Evolutionary conservation across 495 filamentous ascomycete genomes (phyloP).

Genomic region (Aspergillus bridgeri): DNA sequence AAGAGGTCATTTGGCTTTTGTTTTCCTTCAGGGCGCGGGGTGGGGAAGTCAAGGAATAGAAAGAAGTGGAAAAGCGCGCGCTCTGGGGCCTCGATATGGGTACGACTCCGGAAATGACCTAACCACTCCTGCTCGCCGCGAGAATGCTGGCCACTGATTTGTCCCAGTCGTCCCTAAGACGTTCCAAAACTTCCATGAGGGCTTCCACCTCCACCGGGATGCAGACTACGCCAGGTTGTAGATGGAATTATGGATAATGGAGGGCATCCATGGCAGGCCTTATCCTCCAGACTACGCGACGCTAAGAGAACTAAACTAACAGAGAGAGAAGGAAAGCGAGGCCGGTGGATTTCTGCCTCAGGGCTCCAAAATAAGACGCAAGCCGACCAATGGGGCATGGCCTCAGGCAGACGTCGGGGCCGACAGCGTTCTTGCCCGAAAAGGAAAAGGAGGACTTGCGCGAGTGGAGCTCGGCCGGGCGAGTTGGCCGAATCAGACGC

Average conservation of each 20-base stretch:
- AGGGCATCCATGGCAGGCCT: too few relatives aligned
- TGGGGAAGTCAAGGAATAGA: background rate
- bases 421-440: slow-evolving; percentile 9
- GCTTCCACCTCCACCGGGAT: background rate
- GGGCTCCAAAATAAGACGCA: slow-evolving; percentile 19
- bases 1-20: background rate
- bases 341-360: slow-evolving; percentile 11
- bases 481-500: slow-evolving; percentile 9
- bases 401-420: slow-evolving; percentile 15
- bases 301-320: too few relatives aligned
- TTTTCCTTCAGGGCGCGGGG: background rate
- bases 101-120: background rate
- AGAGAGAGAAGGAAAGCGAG: too few relatives aligned
- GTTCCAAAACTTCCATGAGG: background rate
- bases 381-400: slow-evolving; percentile 1
- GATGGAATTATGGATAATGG: too few relatives aligned
- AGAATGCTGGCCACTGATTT: background rate
- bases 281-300: background rate
- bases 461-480: background rate
- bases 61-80: background rate
- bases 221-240: background rate
- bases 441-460: slow-evolving; percentile 6
- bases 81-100: background rate
- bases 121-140: background rate
- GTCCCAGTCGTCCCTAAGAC: background rate